Base-by-base conservation (phyloP, 78 protist genomes). In the Isochrysis galbana region DNA sequence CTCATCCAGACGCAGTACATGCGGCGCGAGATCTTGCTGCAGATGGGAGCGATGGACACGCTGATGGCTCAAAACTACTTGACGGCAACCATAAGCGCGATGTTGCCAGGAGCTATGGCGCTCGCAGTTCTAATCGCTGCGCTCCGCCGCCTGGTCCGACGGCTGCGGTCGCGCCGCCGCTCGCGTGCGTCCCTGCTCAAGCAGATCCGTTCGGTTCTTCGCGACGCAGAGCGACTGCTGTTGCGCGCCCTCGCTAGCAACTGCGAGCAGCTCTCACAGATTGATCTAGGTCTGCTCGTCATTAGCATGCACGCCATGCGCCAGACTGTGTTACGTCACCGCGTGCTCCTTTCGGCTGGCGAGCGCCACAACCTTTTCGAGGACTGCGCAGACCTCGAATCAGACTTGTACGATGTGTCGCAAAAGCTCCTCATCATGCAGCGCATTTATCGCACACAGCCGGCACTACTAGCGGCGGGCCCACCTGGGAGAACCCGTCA, bases 1-100 rank as follows among this genome's bases (percentile, higher is more conserved):
- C 44, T 77, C 84, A 77, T 77, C 84, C 84, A 77, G 84, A 77
- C 84, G 84, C 84, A 77, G 84, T 77, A 77, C 84, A 77, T 77
- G 84, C 14, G n/a, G 47, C 84, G 44, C 29, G 84, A 77, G 84
- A 25, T 77, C 17, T 46, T 77, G 34, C 19, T 1, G 19, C 84
- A 77, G 84, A 77, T 77, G 84, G 46, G 47, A 22, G 84, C 84
- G 47, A 77, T 77, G 84, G 84, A 77, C 46, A 10, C 44, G 46
- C 84, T 77, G 32, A 17, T 77, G 26, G 19, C 34, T 2, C n/a
- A 77, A 39, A 77, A 77, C 46, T 77, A 0, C 26, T 39, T 77
- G 48, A 77, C 84, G 29, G 84, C 84, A 3, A 2, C 84, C 29
- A 77, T 77, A 46, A 22, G 34, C 26, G 84, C 84, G n/a, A 1